These are phyloP conservation scores for Heliamphora pulchella DNA, from an alignment of 179 eudicot species.

Conservation along the genomic window DNA sequence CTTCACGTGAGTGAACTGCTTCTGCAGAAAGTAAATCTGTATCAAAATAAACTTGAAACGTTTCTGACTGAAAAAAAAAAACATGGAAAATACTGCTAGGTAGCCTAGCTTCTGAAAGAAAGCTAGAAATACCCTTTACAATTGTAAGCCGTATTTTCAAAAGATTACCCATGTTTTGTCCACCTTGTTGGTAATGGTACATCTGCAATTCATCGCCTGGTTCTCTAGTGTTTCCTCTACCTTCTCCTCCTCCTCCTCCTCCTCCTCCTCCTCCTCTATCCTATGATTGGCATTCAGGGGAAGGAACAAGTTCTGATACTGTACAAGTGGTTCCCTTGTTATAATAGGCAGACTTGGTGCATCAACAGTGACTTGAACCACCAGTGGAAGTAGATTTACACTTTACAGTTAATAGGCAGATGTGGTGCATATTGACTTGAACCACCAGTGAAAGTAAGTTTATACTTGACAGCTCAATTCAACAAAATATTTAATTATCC, in stretches of 20 bases:
- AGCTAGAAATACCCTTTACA: background rate
- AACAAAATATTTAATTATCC: no score
- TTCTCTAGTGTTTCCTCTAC: slow-evolving; percentile 12
- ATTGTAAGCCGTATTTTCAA: background rate
- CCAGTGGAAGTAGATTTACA: no score
- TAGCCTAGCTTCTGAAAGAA: no score
- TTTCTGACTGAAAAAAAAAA: no score
- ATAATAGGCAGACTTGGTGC: background rate
- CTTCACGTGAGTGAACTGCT: slow-evolving; percentile 20
- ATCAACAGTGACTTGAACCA: background rate
- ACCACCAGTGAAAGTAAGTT: no score
- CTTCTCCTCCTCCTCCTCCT: slow-evolving; percentile 7
- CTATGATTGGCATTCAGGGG: slow-evolving; percentile 3
- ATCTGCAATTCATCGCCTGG: slow-evolving; percentile 1
- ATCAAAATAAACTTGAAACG: background rate
- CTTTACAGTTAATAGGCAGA: background rate
- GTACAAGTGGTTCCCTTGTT: background rate
- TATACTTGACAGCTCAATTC: no score
- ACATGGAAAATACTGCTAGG: no score
- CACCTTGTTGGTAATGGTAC: background rate
- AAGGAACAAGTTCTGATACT: slow-evolving; percentile 2
- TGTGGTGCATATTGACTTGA: background rate
- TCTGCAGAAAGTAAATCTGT: slow-evolving; percentile 3
- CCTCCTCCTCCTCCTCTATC: slow-evolving; percentile 15
- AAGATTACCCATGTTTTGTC: slow-evolving; percentile 21